Evolutionary conservation across 208 protist species (phyloP), one percentile per base, ranked within the genome.

Genomic region (Plasmodiophora brassicae): DNA sequence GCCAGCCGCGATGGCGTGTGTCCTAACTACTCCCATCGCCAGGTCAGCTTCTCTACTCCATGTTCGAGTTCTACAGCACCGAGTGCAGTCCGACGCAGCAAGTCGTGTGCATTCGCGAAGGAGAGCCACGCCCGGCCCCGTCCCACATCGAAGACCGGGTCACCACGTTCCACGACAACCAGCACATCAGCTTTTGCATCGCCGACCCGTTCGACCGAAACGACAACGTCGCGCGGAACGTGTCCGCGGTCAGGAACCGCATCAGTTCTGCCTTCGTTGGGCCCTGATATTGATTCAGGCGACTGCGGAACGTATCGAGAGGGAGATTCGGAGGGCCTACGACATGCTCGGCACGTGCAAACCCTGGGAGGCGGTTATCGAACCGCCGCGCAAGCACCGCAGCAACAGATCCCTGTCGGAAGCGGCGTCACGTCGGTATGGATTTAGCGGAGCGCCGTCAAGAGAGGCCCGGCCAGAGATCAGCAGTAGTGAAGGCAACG

Each of bases 161-260:
- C 41, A 5, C 5, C 10, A 5, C 20, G 65, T 78, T 78, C n/a
- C 65, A 78, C 41, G 5, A 5, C 14, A 78, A 5, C n/a, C 65
- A 78, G 20, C 65, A 78, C 20, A 5, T 8, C 5, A 5, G 20
- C 5, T 5, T 78, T 8, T 5, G 5, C 65, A 78, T 78, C n/a
- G 14, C 32, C 32, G 65, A 78, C 41, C 65, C 65, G 5, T 78
- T 78, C 65, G 65, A 78, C 41, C n/a, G 5, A 44, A 5, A 78
- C 5, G 65, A 78, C n/a, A 78, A 78, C n/a, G 65, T 78, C n/a
- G 65, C 65, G 32, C 65, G 65, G 5, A 78, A 78, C 41, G 65
- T 78, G 14, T 14, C 10, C n/a, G 5, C 32, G 65, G 65, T 78
- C 14, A 5, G n/a, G 41, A 32, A n/a, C n/a, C n/a, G n/a, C n/a